phyloP scores from a whole-genome alignment of 306 rosid species.

The Betula pendula region DNA sequence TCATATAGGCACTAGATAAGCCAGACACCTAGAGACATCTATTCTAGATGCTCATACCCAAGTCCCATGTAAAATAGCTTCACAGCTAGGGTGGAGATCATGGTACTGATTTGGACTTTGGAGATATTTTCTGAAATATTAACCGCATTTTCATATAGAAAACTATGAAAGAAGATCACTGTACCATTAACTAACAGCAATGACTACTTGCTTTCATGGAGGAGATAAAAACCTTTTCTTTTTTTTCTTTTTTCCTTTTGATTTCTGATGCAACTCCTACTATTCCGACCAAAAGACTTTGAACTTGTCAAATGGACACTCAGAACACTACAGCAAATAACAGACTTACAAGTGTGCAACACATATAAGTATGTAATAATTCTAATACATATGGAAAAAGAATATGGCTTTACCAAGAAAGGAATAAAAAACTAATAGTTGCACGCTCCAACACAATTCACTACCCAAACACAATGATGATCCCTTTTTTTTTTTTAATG shows the following conservation, averaged over 20 bases:
- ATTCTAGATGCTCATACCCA: background rate
- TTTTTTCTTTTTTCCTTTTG: constrained; percentile 91
- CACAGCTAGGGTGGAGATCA: background rate
- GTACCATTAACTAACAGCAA: background rate
- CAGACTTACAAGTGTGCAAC: constrained; percentile 20
- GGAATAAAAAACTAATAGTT: constrained; percentile 91
- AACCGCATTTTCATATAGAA: background rate
- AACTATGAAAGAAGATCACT: background rate
- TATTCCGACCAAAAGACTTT: constrained; percentile 88
- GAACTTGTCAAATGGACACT: constrained; percentile 88
- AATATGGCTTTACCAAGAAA: constrained; percentile 61
- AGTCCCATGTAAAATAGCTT: background rate
- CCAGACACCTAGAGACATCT: background rate
- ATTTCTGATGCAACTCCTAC: constrained; percentile 81
- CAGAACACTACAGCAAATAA: constrained; percentile 62
- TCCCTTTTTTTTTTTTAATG: no score
- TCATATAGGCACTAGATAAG: background rate
- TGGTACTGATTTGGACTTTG: background rate
- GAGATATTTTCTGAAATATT: background rate
- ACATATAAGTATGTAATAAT: background rate
- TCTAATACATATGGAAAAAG: constrained; percentile 8
- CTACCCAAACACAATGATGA: constrained; percentile 97
- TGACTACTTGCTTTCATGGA: constrained; percentile 16
- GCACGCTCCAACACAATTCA: constrained; percentile 88
- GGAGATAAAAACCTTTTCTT: constrained; percentile 59